A percentile compares a stretch with the other conserved stretches of the same genome.
phyloP scores from a whole-genome alignment of 2,329 filamentous ascomycete species.

The Fusarium chlamydosporum region DNA sequence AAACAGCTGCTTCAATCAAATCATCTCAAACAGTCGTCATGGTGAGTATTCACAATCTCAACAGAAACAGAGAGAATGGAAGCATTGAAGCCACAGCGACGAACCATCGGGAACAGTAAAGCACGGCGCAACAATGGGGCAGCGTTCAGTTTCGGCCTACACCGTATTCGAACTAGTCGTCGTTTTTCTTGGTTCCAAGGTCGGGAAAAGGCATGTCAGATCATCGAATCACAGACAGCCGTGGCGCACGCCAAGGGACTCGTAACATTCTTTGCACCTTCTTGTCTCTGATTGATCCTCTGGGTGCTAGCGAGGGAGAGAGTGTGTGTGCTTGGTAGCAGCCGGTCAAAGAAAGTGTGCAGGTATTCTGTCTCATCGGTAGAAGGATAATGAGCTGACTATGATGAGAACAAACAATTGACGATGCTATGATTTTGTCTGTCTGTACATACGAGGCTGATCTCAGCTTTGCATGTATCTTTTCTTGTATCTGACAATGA shows the following conservation, averaged over 20 bases:
- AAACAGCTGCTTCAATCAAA: neutral
- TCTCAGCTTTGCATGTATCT: constrained; percentile 1
- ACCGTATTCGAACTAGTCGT: constrained; percentile 9
- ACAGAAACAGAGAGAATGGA: constrained; percentile 11
- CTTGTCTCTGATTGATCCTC: neutral
- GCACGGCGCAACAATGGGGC: neutral
- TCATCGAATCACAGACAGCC: constrained; percentile 40
- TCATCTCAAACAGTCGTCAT: constrained; percentile 32
- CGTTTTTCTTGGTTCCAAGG: constrained; percentile 23
- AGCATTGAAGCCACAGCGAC: constrained; percentile 23
- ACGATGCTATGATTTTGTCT: too few relatives aligned
- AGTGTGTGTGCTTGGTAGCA: neutral
- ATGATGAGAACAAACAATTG: too few relatives aligned
- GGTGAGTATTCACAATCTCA: constrained; percentile 36
- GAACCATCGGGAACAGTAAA: neutral
- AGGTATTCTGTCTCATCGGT: neutral
- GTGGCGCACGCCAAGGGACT: constrained; percentile 32
- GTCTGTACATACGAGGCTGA: neutral
- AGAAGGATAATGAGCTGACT: neutral
- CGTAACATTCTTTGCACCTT: constrained; percentile 34
- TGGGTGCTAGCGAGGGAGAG: neutral
- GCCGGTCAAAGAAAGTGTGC: neutral
- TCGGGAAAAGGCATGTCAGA: constrained; percentile 35
- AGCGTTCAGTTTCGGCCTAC: neutral
- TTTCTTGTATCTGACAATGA: constrained; percentile 1